Conservation (phyloP, 306 rosid genomes). For the Vigna nakashimae region DNA sequence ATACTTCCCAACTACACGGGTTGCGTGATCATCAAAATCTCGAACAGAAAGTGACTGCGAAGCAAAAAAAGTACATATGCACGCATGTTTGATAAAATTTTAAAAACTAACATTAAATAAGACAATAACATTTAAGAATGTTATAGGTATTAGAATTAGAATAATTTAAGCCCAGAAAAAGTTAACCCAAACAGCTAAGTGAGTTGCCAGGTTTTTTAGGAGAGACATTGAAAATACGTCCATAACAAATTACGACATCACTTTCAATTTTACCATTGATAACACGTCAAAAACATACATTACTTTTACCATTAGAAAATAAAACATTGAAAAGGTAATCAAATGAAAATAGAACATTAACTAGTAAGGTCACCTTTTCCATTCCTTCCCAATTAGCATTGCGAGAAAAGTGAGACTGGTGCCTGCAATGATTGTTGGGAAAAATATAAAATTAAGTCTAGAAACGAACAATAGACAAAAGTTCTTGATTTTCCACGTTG, state of each 20-base stretch:
- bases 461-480: conserved; percentile 36
- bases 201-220: no score
- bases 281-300: background rate
- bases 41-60: conserved; percentile 72
- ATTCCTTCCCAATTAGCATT: conserved; percentile 97
- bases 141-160: conserved; percentile 3
- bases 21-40: conserved; percentile 79
- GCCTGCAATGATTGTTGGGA: conserved; percentile 63
- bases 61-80: conserved; percentile 33
- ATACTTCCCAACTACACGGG: conserved; percentile 76
- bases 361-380: conserved; percentile 57
- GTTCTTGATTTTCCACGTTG: conserved; percentile 1
- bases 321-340: conserved; percentile 1
- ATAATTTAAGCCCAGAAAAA: conserved; percentile 3
- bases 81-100: conserved; percentile 24
- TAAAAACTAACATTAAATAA: background rate
- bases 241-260: no score
- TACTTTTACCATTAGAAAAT: conserved; percentile 5
- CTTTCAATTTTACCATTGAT: background rate
- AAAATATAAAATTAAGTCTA: conserved; percentile 40
- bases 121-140: background rate
- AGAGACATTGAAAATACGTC: no score
- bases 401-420: conserved; percentile 77
- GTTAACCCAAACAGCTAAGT: background rate
- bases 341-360: conserved; percentile 27